A percentile compares a stretch with the other conserved stretches of the same genome.
Conservation (phyloP, 2,329 filamentous ascomycete species). For the Colletotrichum eleusines region DNA sequence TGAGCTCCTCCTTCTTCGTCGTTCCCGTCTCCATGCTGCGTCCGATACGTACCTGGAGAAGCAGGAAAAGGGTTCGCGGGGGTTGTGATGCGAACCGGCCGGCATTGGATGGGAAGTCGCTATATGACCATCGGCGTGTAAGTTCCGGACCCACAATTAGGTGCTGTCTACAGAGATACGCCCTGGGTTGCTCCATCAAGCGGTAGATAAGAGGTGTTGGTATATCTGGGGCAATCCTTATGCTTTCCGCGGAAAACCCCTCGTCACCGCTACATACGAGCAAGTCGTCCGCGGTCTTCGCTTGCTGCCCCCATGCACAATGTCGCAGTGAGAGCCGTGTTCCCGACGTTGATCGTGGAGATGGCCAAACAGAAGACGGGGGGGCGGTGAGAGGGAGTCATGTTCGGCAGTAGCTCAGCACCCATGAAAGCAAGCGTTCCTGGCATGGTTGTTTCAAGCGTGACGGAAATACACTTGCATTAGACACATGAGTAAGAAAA, state of each 20-base stretch:
- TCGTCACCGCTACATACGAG: conserved; percentile 26
- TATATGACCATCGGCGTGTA: conserved; percentile 16
- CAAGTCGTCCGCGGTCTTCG: conserved; percentile 19
- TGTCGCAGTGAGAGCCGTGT: not conserved
- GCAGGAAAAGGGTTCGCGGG: not conserved
- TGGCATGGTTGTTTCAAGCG: not conserved
- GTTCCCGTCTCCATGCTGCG: not conserved
- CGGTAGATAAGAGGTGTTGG: conserved; percentile 23
- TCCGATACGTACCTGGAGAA: not conserved
- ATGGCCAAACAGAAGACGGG: too few relatives aligned
- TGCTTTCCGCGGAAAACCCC: conserved; percentile 22
- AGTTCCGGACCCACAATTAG: not conserved
- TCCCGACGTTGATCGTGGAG: not conserved
- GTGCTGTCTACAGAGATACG: too few relatives aligned
- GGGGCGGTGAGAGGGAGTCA: not conserved
- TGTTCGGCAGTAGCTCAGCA: not conserved
- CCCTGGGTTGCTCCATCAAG: not conserved
- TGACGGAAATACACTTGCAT: not conserved
- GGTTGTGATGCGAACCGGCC: not conserved
- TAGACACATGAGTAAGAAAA: not conserved
- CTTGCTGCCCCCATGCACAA: conserved; percentile 18
- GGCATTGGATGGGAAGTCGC: not conserved
- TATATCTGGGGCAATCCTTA: not conserved
- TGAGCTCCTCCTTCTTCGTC: conserved; percentile 24
- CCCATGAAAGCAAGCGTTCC: not conserved